A percentile compares a stretch with the other conserved stretches of the same genome.
Conservation (phyloP, 2,329 filamentous ascomycete species). For the Fusarium sp. region DNA sequence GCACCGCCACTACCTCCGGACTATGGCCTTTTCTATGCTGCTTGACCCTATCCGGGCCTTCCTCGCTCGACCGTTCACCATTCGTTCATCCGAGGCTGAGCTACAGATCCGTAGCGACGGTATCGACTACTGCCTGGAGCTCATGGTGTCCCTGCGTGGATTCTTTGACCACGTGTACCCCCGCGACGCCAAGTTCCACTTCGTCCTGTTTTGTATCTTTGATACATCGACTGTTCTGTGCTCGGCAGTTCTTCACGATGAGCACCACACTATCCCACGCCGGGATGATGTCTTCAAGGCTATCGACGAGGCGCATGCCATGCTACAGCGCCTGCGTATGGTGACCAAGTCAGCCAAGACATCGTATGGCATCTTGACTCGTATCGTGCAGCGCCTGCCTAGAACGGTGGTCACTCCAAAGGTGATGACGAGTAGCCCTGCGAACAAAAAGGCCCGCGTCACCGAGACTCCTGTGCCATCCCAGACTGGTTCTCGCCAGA, state of each 20-base stretch:
- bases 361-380: slow-evolving; percentile 49
- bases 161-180: slow-evolving; percentile 60
- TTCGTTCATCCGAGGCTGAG: slow-evolving; percentile 47
- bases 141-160: slow-evolving; percentile 54
- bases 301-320: slow-evolving; percentile 52
- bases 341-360: slow-evolving; percentile 49
- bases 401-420: slow-evolving; percentile 38
- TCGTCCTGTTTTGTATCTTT: slow-evolving; percentile 63
- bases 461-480: slow-evolving; percentile 2
- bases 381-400: slow-evolving; percentile 46
- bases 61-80: slow-evolving; percentile 53
- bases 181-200: slow-evolving; percentile 61
- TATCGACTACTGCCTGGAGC: slow-evolving; percentile 57
- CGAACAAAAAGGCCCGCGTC: slow-evolving; percentile 16
- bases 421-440: slow-evolving; percentile 7
- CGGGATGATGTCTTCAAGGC: slow-evolving; percentile 55
- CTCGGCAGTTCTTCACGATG: slow-evolving; percentile 64
- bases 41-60: slow-evolving; percentile 60
- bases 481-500: slow-evolving; percentile 9
- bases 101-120: slow-evolving; percentile 55
- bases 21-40: slow-evolving; percentile 58
- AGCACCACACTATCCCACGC: slow-evolving; percentile 53
- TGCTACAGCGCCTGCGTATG: slow-evolving; percentile 49
- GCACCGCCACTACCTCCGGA: slow-evolving; percentile 60
- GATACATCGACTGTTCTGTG: slow-evolving; percentile 63